Evolutionary conservation across 805 yeast genomes (phyloP).

Genomic region (Nakazawaea wickerhamii): DNA sequence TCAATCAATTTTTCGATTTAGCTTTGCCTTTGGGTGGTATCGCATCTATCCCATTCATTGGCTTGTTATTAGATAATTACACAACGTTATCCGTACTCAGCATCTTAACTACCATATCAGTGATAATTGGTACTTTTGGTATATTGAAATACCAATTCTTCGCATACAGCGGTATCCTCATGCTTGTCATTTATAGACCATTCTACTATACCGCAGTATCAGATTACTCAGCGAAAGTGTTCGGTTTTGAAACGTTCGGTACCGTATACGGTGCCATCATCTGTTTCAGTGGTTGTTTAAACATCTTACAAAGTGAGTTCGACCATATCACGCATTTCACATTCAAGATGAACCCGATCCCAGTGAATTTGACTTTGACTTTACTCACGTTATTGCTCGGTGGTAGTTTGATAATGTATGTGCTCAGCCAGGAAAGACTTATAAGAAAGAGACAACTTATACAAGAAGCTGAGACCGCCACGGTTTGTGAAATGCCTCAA

Average conservation of each 20-base stretch:
- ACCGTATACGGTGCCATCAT: slow-evolving; percentile 85
- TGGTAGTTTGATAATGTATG: slow-evolving; percentile 34
- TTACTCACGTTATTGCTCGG: slow-evolving; percentile 50
- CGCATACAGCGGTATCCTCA: slow-evolving; percentile 63
- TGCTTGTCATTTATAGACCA: slow-evolving; percentile 82
- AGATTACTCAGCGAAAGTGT: slow-evolving; percentile 87
- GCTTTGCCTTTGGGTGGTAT: slow-evolving; percentile 89
- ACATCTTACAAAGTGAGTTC: slow-evolving; percentile 62
- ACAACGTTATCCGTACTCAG: slow-evolving; percentile 53
- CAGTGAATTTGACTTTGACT: slow-evolving; percentile 60
- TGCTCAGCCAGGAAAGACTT: slow-evolving; percentile 33
- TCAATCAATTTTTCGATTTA: slow-evolving; percentile 76
- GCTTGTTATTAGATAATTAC: slow-evolving; percentile 68
- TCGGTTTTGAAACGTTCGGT: slow-evolving; percentile 90
- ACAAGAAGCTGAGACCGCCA: slow-evolving; percentile 59
- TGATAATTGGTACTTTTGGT: slow-evolving; percentile 68
- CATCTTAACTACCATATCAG: slow-evolving; percentile 48
- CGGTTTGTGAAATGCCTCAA: slow-evolving; percentile 39
- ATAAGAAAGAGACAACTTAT: slow-evolving; percentile 50
- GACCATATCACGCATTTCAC: slow-evolving; percentile 66
- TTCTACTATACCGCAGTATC: slow-evolving; percentile 90
- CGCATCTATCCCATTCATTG: slow-evolving; percentile 81
- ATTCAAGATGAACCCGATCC: slow-evolving; percentile 72
- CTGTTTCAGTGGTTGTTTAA: slow-evolving; percentile 76
- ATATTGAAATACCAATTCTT: slow-evolving; percentile 40